Evolutionary conservation across 257 asterid species (phyloP).

Genomic region (Cordia subcordata): DNA sequence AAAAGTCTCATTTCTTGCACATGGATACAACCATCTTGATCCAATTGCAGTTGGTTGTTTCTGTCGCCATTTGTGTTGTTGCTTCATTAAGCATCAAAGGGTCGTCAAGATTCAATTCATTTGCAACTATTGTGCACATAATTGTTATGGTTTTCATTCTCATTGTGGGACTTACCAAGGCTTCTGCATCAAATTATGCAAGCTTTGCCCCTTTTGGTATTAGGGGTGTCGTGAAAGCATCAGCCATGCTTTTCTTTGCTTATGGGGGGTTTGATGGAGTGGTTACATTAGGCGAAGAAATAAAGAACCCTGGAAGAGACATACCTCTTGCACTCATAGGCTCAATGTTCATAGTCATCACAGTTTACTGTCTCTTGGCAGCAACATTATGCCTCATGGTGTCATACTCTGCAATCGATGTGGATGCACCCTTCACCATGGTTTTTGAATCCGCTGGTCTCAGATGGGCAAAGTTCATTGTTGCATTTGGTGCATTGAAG

Average conservation of each 20-base stretch:
- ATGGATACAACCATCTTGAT: slow-evolving; percentile 32
- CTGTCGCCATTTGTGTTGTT: slow-evolving; percentile 14
- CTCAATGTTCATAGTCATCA: slow-evolving; percentile 28
- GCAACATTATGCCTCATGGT: slow-evolving; percentile 28
- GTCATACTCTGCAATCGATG: slow-evolving; percentile 23
- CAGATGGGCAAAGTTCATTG: slow-evolving; percentile 35
- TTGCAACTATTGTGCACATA: slow-evolving; percentile 24
- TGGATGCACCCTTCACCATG: slow-evolving; percentile 27
- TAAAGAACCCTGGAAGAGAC: slow-evolving; percentile 31
- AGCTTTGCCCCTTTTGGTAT: slow-evolving; percentile 28
- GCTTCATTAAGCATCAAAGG: slow-evolving; percentile 25
- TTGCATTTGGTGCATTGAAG: slow-evolving; percentile 36
- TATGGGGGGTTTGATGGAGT: slow-evolving; percentile 33
- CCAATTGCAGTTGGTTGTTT: slow-evolving; percentile 29
- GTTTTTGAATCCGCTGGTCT: slow-evolving; percentile 32
- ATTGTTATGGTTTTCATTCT: slow-evolving; percentile 25
- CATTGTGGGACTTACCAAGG: slow-evolving; percentile 28
- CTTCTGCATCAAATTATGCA: slow-evolving; percentile 23
- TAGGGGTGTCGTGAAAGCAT: slow-evolving; percentile 23
- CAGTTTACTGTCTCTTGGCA: slow-evolving; percentile 29
- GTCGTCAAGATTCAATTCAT: slow-evolving; percentile 26
- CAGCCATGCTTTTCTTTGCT: slow-evolving; percentile 30
- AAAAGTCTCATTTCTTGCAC: slow-evolving; percentile 15
- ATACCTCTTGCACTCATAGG: slow-evolving; percentile 35
- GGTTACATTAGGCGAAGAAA: slow-evolving; percentile 30